Conservation (phyloP, 2,329 filamentous ascomycete genomes). For the Xylariaceae sp. region DNA sequence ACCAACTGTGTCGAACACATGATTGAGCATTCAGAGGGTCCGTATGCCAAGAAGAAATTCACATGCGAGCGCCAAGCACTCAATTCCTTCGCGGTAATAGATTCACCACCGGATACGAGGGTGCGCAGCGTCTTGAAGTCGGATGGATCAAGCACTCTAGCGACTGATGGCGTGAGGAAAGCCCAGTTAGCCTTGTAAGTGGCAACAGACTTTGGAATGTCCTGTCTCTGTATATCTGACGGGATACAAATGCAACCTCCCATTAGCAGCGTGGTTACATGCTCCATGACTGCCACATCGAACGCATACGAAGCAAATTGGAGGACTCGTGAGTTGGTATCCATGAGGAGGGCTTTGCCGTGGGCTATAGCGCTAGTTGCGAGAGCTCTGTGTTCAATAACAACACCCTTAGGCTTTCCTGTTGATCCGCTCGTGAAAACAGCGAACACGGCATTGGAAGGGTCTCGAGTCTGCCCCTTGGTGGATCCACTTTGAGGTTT, state of each 20-base stretch:
- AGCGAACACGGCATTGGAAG: slow-evolving; percentile 38
- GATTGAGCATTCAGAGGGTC: slow-evolving; percentile 22
- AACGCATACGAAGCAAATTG: slow-evolving; percentile 46
- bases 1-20: not conserved
- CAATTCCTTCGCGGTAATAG: slow-evolving; percentile 39
- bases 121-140: slow-evolving; percentile 30
- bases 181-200: slow-evolving; percentile 31
- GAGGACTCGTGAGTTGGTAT: slow-evolving; percentile 21
- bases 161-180: slow-evolving; percentile 34
- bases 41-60: slow-evolving; percentile 23
- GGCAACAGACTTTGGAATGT: slow-evolving; percentile 39
- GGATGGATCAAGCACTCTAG: slow-evolving; percentile 29
- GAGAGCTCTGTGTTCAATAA: slow-evolving; percentile 33
- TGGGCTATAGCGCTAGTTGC: slow-evolving; percentile 1
- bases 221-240: slow-evolving; percentile 43
- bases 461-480: not conserved
- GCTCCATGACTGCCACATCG: slow-evolving; percentile 47
- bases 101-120: slow-evolving; percentile 35
- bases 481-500: not conserved
- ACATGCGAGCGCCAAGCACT: slow-evolving; percentile 22
- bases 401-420: slow-evolving; percentile 57
- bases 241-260: slow-evolving; percentile 50
- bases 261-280: slow-evolving; percentile 45
- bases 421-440: slow-evolving; percentile 59
- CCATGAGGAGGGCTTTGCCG: slow-evolving; percentile 12